Conservation (phyloP, 805 yeast species). For the Yarrowia divulgata region DNA sequence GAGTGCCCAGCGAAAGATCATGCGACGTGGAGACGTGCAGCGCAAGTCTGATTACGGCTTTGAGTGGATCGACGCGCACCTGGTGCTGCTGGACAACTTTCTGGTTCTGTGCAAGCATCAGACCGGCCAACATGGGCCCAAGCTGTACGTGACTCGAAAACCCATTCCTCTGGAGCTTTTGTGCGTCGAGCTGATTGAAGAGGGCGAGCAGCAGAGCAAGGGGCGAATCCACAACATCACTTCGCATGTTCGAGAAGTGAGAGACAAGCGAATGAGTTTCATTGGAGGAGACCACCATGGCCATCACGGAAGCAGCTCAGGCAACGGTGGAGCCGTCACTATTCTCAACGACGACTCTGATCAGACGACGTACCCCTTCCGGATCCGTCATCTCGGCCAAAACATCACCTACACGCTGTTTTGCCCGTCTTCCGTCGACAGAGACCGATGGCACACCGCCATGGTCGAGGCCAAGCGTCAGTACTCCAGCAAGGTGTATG, state of each 20-base stretch:
- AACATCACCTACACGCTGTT: slow-evolving; percentile 49
- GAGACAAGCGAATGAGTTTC: slow-evolving; percentile 41
- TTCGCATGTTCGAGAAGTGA: slow-evolving; percentile 41
- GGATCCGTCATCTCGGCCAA: slow-evolving; percentile 50
- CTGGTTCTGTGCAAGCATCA: slow-evolving; percentile 53
- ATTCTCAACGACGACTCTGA: slow-evolving; percentile 43
- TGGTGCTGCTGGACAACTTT: slow-evolving; percentile 74
- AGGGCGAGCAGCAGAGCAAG: slow-evolving; percentile 24
- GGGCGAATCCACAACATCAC: slow-evolving; percentile 46
- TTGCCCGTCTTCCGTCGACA: slow-evolving; percentile 52
- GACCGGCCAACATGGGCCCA: slow-evolving; percentile 50
- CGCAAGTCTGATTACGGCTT: slow-evolving; percentile 71
- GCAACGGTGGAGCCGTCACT: slow-evolving; percentile 44
- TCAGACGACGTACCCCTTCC: slow-evolving; percentile 50
- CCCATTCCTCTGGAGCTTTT: slow-evolving; percentile 59
- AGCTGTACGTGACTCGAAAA: slow-evolving; percentile 49
- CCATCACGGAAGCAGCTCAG: neutral
- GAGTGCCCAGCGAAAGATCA: slow-evolving; percentile 63
- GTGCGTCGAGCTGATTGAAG: slow-evolving; percentile 57
- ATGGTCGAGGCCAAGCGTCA: slow-evolving; percentile 58
- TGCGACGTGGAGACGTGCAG: slow-evolving; percentile 64
- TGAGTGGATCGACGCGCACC: slow-evolving; percentile 58
- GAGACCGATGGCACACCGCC: slow-evolving; percentile 64
- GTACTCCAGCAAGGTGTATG: slow-evolving; percentile 48
- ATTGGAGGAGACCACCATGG: slow-evolving; percentile 24